A percentile compares a stretch with the other conserved stretches of the same genome.
Evolutionary conservation across 1,139 yeast genomes (phyloP).

Genomic region (Scheffersomyces lignicola): DNA sequence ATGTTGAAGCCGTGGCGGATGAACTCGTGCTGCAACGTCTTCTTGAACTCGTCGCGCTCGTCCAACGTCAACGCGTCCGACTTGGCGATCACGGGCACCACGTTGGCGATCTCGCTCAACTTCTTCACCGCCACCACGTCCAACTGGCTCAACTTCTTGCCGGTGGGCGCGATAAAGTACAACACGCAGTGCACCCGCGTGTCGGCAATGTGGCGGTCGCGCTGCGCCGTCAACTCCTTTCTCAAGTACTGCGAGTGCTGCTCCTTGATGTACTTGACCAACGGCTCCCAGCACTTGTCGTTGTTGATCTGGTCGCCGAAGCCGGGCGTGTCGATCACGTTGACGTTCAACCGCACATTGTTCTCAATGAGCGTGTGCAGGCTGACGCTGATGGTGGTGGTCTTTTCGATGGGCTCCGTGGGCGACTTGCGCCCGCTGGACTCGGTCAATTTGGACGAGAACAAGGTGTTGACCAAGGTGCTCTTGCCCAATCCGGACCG

Average conservation of each 20-base stretch:
- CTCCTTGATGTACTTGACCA: slow-evolving; percentile 91
- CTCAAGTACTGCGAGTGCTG: slow-evolving; percentile 93
- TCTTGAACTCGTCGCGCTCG: slow-evolving; percentile 80
- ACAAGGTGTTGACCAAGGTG: slow-evolving; percentile 85
- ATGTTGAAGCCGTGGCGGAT: slow-evolving; percentile 69
- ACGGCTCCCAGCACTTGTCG: slow-evolving; percentile 96
- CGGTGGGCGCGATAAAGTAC: slow-evolving; percentile 89
- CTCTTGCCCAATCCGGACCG: slow-evolving; percentile 95
- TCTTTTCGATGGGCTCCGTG: slow-evolving; percentile 75
- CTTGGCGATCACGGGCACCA: slow-evolving; percentile 93
- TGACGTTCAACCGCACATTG: slow-evolving; percentile 80
- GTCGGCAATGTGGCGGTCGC: slow-evolving; percentile 81
- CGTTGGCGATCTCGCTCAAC: slow-evolving; percentile 87
- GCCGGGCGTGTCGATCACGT: slow-evolving; percentile 95
- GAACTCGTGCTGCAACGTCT: slow-evolving; percentile 74
- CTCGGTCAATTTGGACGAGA: slow-evolving; percentile 76
- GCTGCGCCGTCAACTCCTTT: slow-evolving; percentile 93
- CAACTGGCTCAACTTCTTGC: slow-evolving; percentile 73
- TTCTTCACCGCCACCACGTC: slow-evolving; percentile 84
- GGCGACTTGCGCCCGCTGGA: slow-evolving; percentile 69
- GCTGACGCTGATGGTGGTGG: slow-evolving; percentile 82
- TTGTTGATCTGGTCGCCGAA: slow-evolving; percentile 96
- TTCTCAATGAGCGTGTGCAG: slow-evolving; percentile 74
- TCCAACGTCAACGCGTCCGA: slow-evolving; percentile 85
- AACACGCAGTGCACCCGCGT: slow-evolving; percentile 94